phyloP scores from a whole-genome alignment of 164 flowering plant species.

The Chloranthus sessilifolius region DNA sequence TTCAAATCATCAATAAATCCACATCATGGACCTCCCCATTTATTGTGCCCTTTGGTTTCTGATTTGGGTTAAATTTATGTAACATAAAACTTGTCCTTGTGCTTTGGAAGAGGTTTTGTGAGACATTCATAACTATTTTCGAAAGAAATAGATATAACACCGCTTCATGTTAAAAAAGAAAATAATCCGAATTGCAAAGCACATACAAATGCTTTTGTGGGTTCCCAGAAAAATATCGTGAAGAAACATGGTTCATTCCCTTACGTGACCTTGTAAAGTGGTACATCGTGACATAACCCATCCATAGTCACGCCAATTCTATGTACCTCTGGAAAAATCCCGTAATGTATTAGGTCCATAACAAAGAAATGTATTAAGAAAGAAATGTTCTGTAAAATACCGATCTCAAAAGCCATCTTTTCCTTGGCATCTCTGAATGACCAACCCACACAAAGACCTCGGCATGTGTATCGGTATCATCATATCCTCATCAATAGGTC shows the following conservation, averaged over 20 bases:
- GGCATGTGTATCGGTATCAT: conserved; percentile 88
- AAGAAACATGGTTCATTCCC: conserved; percentile 98
- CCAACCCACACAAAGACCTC: conserved; percentile 99
- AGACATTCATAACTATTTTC: no score
- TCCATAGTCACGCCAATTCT: conserved; percentile 70
- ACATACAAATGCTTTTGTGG: conserved; percentile 83
- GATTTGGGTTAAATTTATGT: no score
- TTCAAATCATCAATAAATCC: no score
- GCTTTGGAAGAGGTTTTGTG: no score
- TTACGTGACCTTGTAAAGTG: conserved; percentile 89
- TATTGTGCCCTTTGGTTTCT: no score
- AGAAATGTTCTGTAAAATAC: conserved; percentile 14
- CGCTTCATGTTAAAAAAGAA: not conserved
- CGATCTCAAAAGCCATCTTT: conserved; percentile 85
- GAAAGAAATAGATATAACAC: no score
- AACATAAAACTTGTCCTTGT: no score
- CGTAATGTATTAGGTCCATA: conserved; percentile 6
- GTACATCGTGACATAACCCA: conserved; percentile 70
- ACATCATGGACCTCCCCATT: no score
- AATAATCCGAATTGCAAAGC: not conserved
- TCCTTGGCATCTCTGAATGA: conserved; percentile 76
- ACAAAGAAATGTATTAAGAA: not conserved
- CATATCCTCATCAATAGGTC: conserved; percentile 90
- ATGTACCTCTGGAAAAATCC: conserved; percentile 64
- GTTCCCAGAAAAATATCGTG: conserved; percentile 93